Percentiles rank a stretch among this genome's conserved stretches.
phyloP scores from a whole-genome alignment of 345 rosid species.

The Eucalyptus sp. region DNA sequence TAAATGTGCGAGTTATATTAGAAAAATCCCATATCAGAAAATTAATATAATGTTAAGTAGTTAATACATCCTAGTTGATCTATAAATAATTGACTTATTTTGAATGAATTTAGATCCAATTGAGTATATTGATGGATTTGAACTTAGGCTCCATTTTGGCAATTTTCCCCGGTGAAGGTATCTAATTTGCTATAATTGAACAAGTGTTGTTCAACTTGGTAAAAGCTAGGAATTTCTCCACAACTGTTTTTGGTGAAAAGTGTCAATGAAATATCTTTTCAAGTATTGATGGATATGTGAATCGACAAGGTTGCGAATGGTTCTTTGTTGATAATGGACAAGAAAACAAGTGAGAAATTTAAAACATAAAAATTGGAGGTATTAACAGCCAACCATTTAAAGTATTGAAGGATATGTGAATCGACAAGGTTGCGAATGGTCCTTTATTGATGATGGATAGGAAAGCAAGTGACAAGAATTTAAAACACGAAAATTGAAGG shows the following conservation, averaged over 20 bases:
- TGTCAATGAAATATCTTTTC: not conserved
- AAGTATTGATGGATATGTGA: not conserved
- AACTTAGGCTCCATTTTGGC: not conserved
- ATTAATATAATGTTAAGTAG: too few species aligned
- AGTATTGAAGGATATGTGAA: not conserved
- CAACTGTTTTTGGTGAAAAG: not conserved
- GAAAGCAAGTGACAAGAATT: not conserved
- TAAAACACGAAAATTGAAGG: not conserved
- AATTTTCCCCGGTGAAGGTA: too few species aligned
- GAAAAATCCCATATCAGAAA: too few species aligned
- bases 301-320: too few species aligned
- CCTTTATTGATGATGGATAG: not conserved
- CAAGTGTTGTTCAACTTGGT: not conserved
- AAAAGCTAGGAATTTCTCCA: not conserved
- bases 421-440: not conserved
- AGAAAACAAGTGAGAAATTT: not conserved
- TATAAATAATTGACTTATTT: too few species aligned
- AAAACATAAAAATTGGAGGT: not conserved
- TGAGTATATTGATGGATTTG: too few species aligned
- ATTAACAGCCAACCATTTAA: not conserved
- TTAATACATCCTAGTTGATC: too few species aligned
- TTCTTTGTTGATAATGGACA: not conserved
- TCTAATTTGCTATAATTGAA: not conserved
- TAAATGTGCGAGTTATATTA: too few species aligned
- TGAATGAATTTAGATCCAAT: not conserved